Conservation (phyloP, 2,329 filamentous ascomycete species). For the Fusarium graminum region DNA sequence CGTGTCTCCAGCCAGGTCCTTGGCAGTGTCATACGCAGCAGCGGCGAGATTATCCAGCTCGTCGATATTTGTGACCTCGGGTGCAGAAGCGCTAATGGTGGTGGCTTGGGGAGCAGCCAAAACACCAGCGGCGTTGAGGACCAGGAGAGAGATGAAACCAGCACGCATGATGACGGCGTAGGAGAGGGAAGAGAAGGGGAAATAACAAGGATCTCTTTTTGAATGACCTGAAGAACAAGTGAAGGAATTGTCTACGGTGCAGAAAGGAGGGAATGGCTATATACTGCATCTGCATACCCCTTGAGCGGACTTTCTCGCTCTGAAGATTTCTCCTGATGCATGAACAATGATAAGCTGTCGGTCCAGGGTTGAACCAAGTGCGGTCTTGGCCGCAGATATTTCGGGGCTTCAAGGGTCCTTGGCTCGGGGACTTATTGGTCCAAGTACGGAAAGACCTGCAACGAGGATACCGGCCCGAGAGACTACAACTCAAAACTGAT, state of each 20-base stretch:
- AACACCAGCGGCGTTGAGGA: conserved; percentile 43
- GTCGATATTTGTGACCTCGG: conserved; percentile 42
- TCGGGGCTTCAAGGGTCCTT: conserved; percentile 3
- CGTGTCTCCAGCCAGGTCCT: conserved; percentile 34
- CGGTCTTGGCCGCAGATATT: background rate
- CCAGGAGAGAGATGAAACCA: conserved; percentile 38
- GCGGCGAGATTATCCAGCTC: conserved; percentile 41
- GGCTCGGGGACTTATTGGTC: background rate
- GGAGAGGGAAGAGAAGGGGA: background rate
- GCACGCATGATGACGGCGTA: conserved; percentile 41
- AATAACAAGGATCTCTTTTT: background rate
- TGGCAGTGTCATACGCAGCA: conserved; percentile 44
- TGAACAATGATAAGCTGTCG: background rate
- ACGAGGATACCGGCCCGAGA: background rate
- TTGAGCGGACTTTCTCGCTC: background rate
- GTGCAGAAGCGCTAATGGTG: conserved; percentile 25
- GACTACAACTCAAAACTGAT: no score
- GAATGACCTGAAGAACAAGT: conserved; percentile 15
- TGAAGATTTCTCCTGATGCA: conserved; percentile 3
- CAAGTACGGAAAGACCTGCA: background rate
- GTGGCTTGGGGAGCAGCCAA: conserved; percentile 38
- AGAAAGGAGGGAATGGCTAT: conserved; percentile 29
- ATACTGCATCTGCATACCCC: conserved; percentile 21
- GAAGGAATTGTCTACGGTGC: conserved; percentile 11
- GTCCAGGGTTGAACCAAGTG: conserved; percentile 1